phyloP scores from a whole-genome alignment of 2,329 filamentous ascomycete species.

The Colletotrichum godetiae region DNA sequence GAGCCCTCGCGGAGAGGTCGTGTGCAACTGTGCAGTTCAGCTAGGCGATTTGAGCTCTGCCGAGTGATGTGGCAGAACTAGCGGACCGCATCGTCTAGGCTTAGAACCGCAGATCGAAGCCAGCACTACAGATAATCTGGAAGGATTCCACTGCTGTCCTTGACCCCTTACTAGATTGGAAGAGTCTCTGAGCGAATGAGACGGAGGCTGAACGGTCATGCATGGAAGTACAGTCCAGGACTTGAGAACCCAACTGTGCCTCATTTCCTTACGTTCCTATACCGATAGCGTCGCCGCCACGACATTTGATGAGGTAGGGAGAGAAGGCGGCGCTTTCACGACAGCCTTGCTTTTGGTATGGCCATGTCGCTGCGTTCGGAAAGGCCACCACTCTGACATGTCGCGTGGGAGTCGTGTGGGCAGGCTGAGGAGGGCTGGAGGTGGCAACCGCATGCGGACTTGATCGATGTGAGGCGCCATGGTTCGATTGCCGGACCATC shows the following conservation, averaged over 20 bases:
- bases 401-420: conserved; percentile 34
- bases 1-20: neutral
- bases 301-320: conserved; percentile 1
- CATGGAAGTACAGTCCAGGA: conserved; percentile 27
- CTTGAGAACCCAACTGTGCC: neutral
- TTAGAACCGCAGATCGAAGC: neutral
- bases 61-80: conserved; percentile 19
- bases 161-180: neutral
- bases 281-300: conserved; percentile 20
- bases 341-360: neutral
- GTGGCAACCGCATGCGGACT: conserved; percentile 17
- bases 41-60: conserved; percentile 30
- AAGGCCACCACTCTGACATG: conserved; percentile 12
- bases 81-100: conserved; percentile 2
- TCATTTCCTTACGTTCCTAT: conserved; percentile 27
- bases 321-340: conserved; percentile 8
- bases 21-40: conserved; percentile 24
- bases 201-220: conserved; percentile 28
- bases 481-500: conserved; percentile 28
- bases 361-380: conserved; percentile 10
- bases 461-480: conserved; percentile 29
- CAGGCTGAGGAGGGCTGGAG: conserved; percentile 16
- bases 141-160: conserved; percentile 14
- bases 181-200: neutral
- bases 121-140: conserved; percentile 5